phyloP scores from a whole-genome alignment of 2,329 filamentous ascomycete genomes.

The Macrophomina phaseolina region DNA sequence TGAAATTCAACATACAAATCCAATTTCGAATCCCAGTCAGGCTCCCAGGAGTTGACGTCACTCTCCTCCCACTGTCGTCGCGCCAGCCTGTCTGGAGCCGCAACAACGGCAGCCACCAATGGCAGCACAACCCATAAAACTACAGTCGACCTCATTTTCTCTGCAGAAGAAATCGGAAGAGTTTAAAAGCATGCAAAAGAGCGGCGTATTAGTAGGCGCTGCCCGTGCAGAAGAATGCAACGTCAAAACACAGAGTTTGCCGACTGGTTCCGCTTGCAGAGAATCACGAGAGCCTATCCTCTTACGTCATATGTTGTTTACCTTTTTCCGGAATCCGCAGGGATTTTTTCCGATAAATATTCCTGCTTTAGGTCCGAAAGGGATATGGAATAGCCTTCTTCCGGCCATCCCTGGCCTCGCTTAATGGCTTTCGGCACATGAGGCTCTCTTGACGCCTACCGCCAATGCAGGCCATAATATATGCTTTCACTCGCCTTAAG shows the following conservation, averaged over 20 bases:
- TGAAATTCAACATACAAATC: neutral
- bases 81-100: neutral
- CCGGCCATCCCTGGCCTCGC: conserved; percentile 15
- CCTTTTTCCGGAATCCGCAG: conserved; percentile 1
- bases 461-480: too few species aligned
- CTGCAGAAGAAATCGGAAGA: neutral
- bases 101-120: neutral
- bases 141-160: neutral
- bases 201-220: neutral
- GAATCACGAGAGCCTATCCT: neutral
- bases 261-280: conserved; percentile 9
- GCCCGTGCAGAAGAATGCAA: conserved; percentile 9
- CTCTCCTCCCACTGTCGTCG: neutral
- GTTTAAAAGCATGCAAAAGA: neutral
- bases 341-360: neutral
- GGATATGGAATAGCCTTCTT: neutral
- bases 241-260: neutral
- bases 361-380: neutral
- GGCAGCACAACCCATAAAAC: neutral
- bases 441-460: neutral
- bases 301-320: neutral
- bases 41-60: neutral
- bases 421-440: neutral
- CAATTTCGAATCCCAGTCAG: neutral
- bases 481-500: too few species aligned